Base-by-base conservation (phyloP, 257 asterid genomes). In the Apocynum venetum region DNA sequence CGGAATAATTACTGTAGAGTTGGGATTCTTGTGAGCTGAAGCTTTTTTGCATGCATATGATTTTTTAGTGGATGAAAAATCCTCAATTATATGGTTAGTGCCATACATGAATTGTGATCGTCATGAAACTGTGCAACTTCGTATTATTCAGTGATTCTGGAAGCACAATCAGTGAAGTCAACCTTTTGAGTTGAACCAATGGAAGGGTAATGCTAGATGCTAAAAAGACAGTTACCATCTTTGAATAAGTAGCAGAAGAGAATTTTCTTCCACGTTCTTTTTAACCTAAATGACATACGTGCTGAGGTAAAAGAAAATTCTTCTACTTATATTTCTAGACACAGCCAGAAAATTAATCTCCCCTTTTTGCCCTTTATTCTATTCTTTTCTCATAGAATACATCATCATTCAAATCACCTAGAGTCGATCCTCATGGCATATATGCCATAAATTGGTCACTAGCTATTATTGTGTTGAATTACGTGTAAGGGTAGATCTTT, bases 201-300 rank as follows among this genome's bases (percentile, higher is more conserved):
- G 66, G 66, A 14, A 8, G 20, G 15, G 56, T 8, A 36, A 2
- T 35, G 19, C 46, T 64, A 12, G 47, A 36, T 12, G n/a, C 46
- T 38, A 36, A 2, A 15, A 40, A 59, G 61, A 8, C 14, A 71
- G 41, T 25, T 25, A 25, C 31, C 66, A 64, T 38, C 60, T 77
- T 49, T 77, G 71, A 77, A 77, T 51, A 36, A 75, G 2, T 64
- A 47, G 10, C 51, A 75, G 67, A 9, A 47, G 43, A 35, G 67
- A 73, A 73, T 38, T 53, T 46, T 59, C 56, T 51, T 4, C 25
- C 15, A 17, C 0, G 19, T 35, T 64, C 2, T 1, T 61, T 61
- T 20, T 36, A 31, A 35, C 43, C 68, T 35, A 55, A 17, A 61
- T 61, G 69, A 63, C 69, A 61, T 12, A 63, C 4, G 20, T 63